Evolutionary conservation across 768 basidiomycete genomes (phyloP).

Genomic region (Neoboletus brunneissimus): DNA sequence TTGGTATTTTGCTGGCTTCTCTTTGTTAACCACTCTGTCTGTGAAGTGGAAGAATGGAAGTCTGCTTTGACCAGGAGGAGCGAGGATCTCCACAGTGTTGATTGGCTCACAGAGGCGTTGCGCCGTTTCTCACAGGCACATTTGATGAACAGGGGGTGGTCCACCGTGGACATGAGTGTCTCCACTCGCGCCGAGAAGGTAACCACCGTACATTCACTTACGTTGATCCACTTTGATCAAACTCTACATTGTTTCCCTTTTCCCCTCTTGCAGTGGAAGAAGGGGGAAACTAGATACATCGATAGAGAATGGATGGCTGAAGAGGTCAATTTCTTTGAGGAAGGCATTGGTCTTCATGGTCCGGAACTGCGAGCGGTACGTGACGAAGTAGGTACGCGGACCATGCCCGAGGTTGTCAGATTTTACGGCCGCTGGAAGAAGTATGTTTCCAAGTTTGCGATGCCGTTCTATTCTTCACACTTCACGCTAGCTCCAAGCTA

Average conservation of each 20-base stretch:
- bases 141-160: constrained; percentile 52
- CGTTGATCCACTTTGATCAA: constrained; percentile 9
- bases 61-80: constrained; percentile 49
- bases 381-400: constrained; percentile 67
- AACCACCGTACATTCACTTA: constrained; percentile 8
- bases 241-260: constrained; percentile 5
- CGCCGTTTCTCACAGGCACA: constrained; percentile 71
- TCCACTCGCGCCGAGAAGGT: constrained; percentile 66
- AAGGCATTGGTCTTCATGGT: constrained; percentile 66
- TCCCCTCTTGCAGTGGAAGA: constrained; percentile 61
- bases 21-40: constrained; percentile 2
- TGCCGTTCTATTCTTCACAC: constrained; percentile 9
- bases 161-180: constrained; percentile 61
- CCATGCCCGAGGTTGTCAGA: constrained; percentile 75
- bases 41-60: constrained; percentile 67
- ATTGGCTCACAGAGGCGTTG: constrained; percentile 77
- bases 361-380: constrained; percentile 78
- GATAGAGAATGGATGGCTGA: constrained; percentile 71
- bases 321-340: constrained; percentile 73
- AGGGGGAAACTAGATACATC: constrained; percentile 56
- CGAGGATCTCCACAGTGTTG: constrained; percentile 59
- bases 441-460: constrained; percentile 36
- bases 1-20: neutral
- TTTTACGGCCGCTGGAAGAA: constrained; percentile 88
- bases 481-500: constrained; percentile 51